Evolutionary conservation across 805 yeast genomes (phyloP), one percentile per base, ranked within the genome.

Genomic region (Saturnispora gosingensis): DNA sequence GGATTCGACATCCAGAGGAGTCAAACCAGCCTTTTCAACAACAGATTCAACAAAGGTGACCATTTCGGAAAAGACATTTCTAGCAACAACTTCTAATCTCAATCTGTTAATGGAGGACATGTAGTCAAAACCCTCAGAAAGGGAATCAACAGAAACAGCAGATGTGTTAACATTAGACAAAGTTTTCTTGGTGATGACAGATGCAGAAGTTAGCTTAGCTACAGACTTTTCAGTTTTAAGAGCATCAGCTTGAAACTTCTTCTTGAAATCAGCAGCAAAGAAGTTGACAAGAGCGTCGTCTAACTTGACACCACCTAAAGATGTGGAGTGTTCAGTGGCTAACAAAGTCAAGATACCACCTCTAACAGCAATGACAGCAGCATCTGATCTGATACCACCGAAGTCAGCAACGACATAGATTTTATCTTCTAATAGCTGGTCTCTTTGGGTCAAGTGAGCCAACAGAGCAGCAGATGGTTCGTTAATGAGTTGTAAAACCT

Each of bases 381-480:
- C 97, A 66, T 93, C 98, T 42, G 96, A 83, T 72, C 98, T 80
- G 60, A 89, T 77, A 65, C 96, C 97, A 68, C 99, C 99, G 63
- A 93, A 87, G 70, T 93, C 99, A 51, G 95, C 95, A 59, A 93
- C 97, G 47, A 88, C 95, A 63, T 83, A 83, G 54, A 87, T 70
- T 74, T 84, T 84, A 71, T 88, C 95, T 58, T 80, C 71, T 51
- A 61, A 61, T 55, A 76, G 67, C 51, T 72, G 69, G 56, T 76
- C 80, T 44, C 78, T 72, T 51, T 74, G 67, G 40, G 78, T 71
- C 54, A 81, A 73, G 65, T 90, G 91, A 5, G 98, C 88, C 59
- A 93, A 75, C 57, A 93, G 73, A 47, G 97, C 96, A 54, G 97
- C 86, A 54, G 88, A 75, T 59, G 97, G 97, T 74, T 93, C 99